Evolutionary conservation across 1,284 basidiomycete genomes (phyloP), one percentile per base, ranked within the genome.

Genomic region (Papiliotrema flavescens): DNA sequence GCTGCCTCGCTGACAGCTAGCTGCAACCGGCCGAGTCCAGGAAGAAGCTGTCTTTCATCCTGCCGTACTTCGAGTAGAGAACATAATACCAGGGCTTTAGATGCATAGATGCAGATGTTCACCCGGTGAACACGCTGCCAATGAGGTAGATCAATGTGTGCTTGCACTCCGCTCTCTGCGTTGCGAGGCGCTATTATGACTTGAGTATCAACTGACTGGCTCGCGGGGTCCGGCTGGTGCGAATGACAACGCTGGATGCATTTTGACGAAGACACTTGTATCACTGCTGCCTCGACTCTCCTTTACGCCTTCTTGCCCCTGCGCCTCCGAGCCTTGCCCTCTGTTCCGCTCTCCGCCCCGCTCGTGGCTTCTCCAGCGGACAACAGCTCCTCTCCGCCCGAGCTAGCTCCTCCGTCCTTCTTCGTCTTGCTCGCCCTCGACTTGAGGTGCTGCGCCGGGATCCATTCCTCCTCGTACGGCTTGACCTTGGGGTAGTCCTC

Each of bases 401-500:
- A 61, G 32, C 61, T 63, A 9, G 49, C 59, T 23, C 56, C 61
- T 5, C 43, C 57, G 50, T 75, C 74, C 54, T 58, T 66, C 74
- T 84, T 87, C 36, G 78, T 60, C 75, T 88, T 67, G 47, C 53
- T 57, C 45, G 52, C 47, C 47, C 62, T 59, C 51, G 54, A 87
- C 78, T 84, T 86, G 60, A 91, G 78, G 66, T 92, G 89, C 65
- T 90, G 86, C 63, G 85, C 86, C 17, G 90, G 90, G 66, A 94
- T 93, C 90, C 90, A 94, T 67, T 93, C 90, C 70, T 93, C 89
- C 67, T 90, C 84, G 65, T 92, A 92, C 49, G 84, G 85, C 55
- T 84, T 83, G 4, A 85, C 82, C 20, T 85, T 83, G 35, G 85
- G 85, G 51, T 74, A 73, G 11, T 83, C 84, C n/a, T 83, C 81